Base-by-base conservation (phyloP, 768 basidiomycete species). In the Holtermanniella nyarrowii region DNA sequence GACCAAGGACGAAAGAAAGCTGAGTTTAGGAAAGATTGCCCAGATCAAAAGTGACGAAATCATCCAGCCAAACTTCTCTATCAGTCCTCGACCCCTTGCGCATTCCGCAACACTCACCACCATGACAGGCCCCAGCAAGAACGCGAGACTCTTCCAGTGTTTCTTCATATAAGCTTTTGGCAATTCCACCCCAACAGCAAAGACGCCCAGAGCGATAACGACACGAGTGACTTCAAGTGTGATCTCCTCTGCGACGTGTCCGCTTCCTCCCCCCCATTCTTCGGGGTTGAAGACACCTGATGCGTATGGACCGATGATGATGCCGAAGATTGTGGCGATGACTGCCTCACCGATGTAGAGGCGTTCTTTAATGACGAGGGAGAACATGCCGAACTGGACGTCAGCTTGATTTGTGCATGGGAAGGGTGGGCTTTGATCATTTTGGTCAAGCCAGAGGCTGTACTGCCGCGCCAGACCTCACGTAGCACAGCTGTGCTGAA, bases 111-210 rank as follows among this genome's bases (percentile, higher is more conserved):
- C 14, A 55, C 45, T 27, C 18, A 55, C 65, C 2, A 62, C 59
- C 74, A 75, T 73, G 56, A 66, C 62, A 1, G 75, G 75, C 1
- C 73, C 73, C 23, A 97, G 76, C 1, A 99, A 75, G 71, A 88
- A 88, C 47, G 85, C 77, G 3, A 99, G 65, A 58, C 87, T 88
- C 63, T 79, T 83, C 89, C 90, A 95, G 65, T 97, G 95, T n/a
- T 81, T 78, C 20, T 77, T 75, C 79, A 97, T 86, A 73, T 97
- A 99, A 3, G 86, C 86, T 58, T 73, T 71, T n/a, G 95, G 95
- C 67, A 97, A 76, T 68, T 99, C 95, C 21, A 97, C 95, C 14
- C 95, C 95, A 49, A 99, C 88, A 5, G 93, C 93, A 69, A 99
- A 99, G 0, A 99, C 93, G 18, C 89, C 89, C 49, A 97, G 85